Conservation (phyloP, 2,329 filamentous ascomycete genomes). For the Microdochium bolleyi region DNA sequence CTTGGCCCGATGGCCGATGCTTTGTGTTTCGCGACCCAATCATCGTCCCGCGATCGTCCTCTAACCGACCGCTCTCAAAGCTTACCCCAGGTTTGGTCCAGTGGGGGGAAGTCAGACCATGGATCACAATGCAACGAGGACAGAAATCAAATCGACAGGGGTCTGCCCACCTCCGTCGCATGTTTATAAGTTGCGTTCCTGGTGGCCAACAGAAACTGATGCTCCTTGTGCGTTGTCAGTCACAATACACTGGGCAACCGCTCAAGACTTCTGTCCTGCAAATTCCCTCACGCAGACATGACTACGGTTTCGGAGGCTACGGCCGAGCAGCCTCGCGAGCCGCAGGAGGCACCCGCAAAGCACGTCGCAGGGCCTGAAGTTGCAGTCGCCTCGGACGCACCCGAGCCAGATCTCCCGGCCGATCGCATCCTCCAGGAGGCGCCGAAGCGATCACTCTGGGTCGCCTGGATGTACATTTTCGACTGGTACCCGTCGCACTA, state of each 20-base stretch:
- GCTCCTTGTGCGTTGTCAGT: no score
- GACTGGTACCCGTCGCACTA: slow-evolving; percentile 14
- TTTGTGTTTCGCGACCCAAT: background rate
- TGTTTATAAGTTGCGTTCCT: no score
- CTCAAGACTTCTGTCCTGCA: background rate
- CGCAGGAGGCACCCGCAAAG: background rate
- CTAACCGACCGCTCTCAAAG: background rate
- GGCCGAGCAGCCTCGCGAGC: background rate
- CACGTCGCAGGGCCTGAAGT: background rate
- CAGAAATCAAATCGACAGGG: background rate
- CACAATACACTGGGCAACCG: no score
- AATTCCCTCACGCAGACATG: no score
- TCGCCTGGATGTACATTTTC: slow-evolving; percentile 13
- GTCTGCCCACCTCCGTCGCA: background rate
- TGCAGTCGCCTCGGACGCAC: background rate
- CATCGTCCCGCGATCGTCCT: background rate
- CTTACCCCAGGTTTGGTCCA: background rate
- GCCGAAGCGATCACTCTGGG: slow-evolving; percentile 7
- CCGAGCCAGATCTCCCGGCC: background rate
- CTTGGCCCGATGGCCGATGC: background rate
- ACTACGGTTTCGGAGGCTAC: no score
- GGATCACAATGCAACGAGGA: background rate
- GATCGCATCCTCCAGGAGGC: slow-evolving; percentile 2
- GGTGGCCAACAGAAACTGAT: no score
- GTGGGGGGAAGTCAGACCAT: background rate